phyloP scores from a whole-genome alignment of 768 basidiomycete genomes.

The Ephemerocybe angulata region DNA sequence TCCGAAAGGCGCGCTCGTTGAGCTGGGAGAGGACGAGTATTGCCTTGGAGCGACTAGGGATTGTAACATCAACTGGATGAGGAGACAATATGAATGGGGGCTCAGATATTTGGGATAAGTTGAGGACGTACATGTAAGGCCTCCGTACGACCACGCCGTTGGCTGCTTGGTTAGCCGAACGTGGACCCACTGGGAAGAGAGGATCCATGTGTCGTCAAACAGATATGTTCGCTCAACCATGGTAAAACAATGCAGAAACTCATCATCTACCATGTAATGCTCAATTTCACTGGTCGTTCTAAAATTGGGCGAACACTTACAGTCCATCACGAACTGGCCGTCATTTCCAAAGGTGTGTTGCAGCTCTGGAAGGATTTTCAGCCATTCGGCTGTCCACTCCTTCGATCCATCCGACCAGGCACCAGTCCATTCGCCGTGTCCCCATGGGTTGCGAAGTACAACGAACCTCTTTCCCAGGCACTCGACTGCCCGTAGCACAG shows the following conservation, averaged over 20 bases:
- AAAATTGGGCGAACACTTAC: constrained; percentile 18
- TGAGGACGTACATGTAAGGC: constrained; percentile 45
- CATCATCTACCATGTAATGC: constrained; percentile 23
- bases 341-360: constrained; percentile 46
- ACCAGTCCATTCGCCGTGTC: constrained; percentile 46
- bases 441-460: constrained; percentile 50
- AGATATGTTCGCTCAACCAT: constrained; percentile 42
- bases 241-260: constrained; percentile 42
- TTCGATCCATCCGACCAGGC: constrained; percentile 47
- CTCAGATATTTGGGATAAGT: neutral
- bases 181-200: constrained; percentile 47
- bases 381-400: constrained; percentile 49
- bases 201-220: constrained; percentile 44
- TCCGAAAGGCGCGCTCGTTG: constrained; percentile 47
- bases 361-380: constrained; percentile 33
- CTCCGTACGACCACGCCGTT: constrained; percentile 50
- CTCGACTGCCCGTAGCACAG: constrained; percentile 42
- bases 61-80: constrained; percentile 40
- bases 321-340: constrained; percentile 51
- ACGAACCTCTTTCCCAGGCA: constrained; percentile 45
- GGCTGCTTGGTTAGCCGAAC: constrained; percentile 37
- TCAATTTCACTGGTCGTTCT: neutral
- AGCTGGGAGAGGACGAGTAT: constrained; percentile 52
- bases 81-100: neutral
- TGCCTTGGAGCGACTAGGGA: constrained; percentile 38